Conservation (phyloP, 2,329 filamentous ascomycete species). For the Tolypocladium album region DNA sequence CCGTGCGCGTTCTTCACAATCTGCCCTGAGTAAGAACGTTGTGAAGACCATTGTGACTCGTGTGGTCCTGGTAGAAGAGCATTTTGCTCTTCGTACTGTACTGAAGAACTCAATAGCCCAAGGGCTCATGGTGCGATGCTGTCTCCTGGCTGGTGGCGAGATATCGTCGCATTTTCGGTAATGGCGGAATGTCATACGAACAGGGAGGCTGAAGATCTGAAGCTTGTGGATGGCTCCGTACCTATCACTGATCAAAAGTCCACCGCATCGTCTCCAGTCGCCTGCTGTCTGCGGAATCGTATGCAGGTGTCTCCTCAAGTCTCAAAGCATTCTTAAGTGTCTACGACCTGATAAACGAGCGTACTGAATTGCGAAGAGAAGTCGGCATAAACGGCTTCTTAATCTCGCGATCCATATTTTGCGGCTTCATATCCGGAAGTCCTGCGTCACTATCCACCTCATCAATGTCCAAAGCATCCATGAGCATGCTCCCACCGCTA, state of each 20-base stretch:
- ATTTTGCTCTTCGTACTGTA: too few relatives aligned
- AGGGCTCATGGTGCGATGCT: neutral
- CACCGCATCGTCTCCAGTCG: neutral
- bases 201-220: neutral
- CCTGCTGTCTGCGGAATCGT: neutral
- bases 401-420: conserved; percentile 18
- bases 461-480: conserved; percentile 26
- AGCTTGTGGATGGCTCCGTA: neutral
- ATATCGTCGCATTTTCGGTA: too few relatives aligned
- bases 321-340: neutral
- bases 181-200: neutral
- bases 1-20: too few relatives aligned
- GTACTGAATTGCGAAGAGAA: neutral
- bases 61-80: too few relatives aligned
- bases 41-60: too few relatives aligned
- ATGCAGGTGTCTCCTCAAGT: neutral
- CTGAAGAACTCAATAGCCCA: too few relatives aligned
- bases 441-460: conserved; percentile 7
- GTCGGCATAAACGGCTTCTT: conserved; percentile 8
- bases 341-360: neutral
- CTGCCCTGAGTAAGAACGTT: too few relatives aligned
- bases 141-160: neutral
- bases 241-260: neutral
- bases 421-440: conserved; percentile 14
- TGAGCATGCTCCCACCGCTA: conserved; percentile 18